Conservation (phyloP, 2,329 filamentous ascomycete species). For the Spiromastix sp. region DNA sequence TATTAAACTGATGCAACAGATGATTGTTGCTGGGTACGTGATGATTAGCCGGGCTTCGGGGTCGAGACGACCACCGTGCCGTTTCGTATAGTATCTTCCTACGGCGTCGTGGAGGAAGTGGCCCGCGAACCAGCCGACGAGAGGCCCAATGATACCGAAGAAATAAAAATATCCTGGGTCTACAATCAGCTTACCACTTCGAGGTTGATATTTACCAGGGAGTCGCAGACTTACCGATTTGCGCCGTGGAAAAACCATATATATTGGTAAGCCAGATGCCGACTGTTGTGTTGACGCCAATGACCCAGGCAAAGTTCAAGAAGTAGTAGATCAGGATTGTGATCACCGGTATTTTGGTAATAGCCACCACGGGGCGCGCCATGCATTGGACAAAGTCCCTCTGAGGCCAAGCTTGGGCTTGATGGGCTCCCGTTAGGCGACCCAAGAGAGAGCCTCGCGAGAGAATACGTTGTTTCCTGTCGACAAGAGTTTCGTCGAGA, state of each 20-base stretch:
- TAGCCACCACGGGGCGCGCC: constrained; percentile 26
- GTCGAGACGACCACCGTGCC: constrained; percentile 44
- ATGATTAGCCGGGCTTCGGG: constrained; percentile 45
- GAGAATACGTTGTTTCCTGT: constrained; percentile 25
- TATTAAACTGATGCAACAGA: constrained; percentile 42
- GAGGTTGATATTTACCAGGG: not conserved
- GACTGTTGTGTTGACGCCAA: constrained; percentile 47
- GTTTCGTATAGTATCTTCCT: constrained; percentile 34
- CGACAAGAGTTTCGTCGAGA: constrained; percentile 30
- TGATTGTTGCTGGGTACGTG: constrained; percentile 37
- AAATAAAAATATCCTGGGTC: constrained; percentile 45
- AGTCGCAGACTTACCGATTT: constrained; percentile 33
- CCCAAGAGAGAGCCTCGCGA: constrained; percentile 19
- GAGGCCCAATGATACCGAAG: constrained; percentile 43
- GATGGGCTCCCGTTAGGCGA: constrained; percentile 26
- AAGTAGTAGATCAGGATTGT: constrained; percentile 28
- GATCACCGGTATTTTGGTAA: constrained; percentile 30
- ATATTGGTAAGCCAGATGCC: constrained; percentile 42
- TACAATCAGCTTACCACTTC: not conserved
- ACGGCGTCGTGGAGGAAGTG: constrained; percentile 48
- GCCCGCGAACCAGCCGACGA: constrained; percentile 44
- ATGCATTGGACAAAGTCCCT: constrained; percentile 23
- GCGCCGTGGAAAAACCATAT: constrained; percentile 41
- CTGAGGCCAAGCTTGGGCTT: constrained; percentile 17
- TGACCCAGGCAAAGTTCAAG: constrained; percentile 32